These are phyloP conservation scores for Cyclospora cayetanensis DNA, from an alignment of 169 alveolate species.

Conservation along the genomic window DNA sequence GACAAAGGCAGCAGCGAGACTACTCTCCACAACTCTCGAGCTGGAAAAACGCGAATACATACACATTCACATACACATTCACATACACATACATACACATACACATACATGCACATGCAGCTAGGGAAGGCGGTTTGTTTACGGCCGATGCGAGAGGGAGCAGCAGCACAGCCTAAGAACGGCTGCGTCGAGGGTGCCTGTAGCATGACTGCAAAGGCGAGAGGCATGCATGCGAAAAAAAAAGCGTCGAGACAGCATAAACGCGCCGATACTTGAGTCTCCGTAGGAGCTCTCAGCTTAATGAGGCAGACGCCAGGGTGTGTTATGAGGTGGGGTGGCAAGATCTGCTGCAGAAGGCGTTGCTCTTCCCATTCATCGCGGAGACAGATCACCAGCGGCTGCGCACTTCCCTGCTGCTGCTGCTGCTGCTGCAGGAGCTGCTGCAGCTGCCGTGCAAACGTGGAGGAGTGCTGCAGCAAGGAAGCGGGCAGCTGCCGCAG, in stretches of 20 bases:
- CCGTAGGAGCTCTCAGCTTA: background rate
- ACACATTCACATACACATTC: too few relatives aligned
- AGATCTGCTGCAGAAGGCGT: background rate
- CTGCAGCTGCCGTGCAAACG: conserved; percentile 8
- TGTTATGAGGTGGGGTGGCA: background rate
- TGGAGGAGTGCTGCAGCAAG: conserved; percentile 25
- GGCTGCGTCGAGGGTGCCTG: background rate
- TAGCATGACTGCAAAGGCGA: background rate
- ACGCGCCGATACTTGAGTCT: too few relatives aligned
- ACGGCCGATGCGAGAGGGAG: too few relatives aligned
- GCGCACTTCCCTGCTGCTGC: background rate
- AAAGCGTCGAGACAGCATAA: background rate
- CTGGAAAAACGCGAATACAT: too few relatives aligned
- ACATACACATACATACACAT: background rate
- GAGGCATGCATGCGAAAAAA: background rate
- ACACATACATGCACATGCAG: background rate
- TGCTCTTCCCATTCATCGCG: background rate
- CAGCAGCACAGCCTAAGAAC: too few relatives aligned
- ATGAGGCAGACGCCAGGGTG: background rate
- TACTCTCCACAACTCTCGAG: too few relatives aligned
- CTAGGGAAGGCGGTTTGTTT: background rate
- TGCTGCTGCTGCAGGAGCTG: conserved; percentile 48
- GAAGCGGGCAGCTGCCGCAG: conserved; percentile 41
- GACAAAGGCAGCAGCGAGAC: too few relatives aligned
- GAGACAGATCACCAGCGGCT: conserved; percentile 53